Percentiles rank a stretch among this genome's conserved stretches.
phyloP scores from a whole-genome alignment of 371 early-diverging fungal species.

The Zopfochytrium polystomum region DNA sequence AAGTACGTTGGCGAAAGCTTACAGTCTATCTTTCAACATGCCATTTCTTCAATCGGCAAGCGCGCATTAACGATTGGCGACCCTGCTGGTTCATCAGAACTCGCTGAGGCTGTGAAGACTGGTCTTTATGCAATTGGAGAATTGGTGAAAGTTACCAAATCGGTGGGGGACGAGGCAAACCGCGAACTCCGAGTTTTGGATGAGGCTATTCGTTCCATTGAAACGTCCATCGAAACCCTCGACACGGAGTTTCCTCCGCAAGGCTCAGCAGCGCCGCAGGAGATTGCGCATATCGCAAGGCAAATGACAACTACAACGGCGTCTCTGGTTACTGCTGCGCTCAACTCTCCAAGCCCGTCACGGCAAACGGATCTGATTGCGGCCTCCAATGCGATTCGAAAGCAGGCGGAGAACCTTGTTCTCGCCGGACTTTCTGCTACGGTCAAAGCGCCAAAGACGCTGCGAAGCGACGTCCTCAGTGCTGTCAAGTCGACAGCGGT shows the following conservation, averaged over 20 bases:
- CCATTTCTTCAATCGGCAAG: too few species aligned
- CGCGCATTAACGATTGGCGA: conserved; percentile 28
- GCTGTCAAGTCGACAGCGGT: conserved; percentile 28
- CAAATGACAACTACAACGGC: conserved; percentile 21
- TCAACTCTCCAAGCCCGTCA: too few species aligned
- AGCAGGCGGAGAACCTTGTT: conserved; percentile 35
- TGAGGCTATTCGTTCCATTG: conserved; percentile 36
- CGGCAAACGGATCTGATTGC: conserved; percentile 47
- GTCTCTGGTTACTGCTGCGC: conserved; percentile 5
- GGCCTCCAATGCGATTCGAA: conserved; percentile 31
- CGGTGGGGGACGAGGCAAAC: conserved; percentile 43
- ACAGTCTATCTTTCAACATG: conserved; percentile 34
- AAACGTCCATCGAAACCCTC: conserved; percentile 21
- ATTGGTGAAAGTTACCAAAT: conserved; percentile 35
- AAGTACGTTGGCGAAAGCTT: conserved; percentile 37
- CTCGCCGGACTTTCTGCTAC: conserved; percentile 45
- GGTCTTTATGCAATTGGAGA: conserved; percentile 38
- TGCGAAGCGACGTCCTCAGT: conserved; percentile 21
- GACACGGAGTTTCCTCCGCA: conserved; percentile 38
- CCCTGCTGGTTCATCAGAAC: conserved; percentile 24
- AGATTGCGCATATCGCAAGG: conserved; percentile 45
- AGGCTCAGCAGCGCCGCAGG: conserved; percentile 55
- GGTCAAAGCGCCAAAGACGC: conserved; percentile 47
- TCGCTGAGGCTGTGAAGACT: conserved; percentile 33
- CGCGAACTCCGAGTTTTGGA: conserved; percentile 39